Evolutionary conservation across 2,329 filamentous ascomycete species (phyloP).

Genomic region (Pseudogymnoascus destructans): DNA sequence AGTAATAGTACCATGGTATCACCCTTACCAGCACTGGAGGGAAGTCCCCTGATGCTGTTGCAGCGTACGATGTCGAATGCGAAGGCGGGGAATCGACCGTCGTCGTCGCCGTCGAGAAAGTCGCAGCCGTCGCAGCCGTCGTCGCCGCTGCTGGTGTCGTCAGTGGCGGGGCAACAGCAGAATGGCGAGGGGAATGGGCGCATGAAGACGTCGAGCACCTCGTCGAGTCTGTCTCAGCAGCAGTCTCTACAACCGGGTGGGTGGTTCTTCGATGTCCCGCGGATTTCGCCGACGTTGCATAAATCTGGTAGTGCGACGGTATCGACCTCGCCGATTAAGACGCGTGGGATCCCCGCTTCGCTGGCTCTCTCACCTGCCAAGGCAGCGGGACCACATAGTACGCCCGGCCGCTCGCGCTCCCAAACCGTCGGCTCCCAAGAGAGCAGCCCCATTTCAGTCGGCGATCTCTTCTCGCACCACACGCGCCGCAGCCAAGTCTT

Average conservation of each 20-base stretch:
- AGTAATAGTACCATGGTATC: constrained; percentile 31
- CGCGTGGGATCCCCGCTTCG: constrained; percentile 35
- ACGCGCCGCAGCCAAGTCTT: constrained; percentile 91
- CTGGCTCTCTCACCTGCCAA: constrained; percentile 52
- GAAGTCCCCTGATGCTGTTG: constrained; percentile 71
- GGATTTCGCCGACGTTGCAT: constrained; percentile 44
- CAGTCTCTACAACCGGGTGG: constrained; percentile 59
- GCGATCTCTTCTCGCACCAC: constrained; percentile 58
- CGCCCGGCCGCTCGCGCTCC: constrained; percentile 64
- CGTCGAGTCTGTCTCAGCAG: constrained; percentile 63
- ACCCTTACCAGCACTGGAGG: constrained; percentile 61
- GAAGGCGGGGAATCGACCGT: constrained; percentile 63
- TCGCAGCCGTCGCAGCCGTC: constrained; percentile 78
- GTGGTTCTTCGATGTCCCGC: constrained; percentile 58
- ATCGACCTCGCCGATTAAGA: constrained; percentile 44
- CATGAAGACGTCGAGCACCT: constrained; percentile 83
- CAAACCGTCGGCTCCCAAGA: constrained; percentile 92
- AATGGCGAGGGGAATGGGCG: constrained; percentile 51
- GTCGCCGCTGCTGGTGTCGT: constrained; percentile 89
- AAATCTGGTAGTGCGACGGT: constrained; percentile 43
- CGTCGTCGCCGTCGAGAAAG: constrained; percentile 76
- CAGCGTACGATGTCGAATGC: constrained; percentile 75
- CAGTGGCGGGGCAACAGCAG: constrained; percentile 59
- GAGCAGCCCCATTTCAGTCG: constrained; percentile 59
- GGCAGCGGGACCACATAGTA: constrained; percentile 45